Evolutionary conservation across 2,329 filamentous ascomycete genomes (phyloP).

Genomic region (Blastomyces parvus): DNA sequence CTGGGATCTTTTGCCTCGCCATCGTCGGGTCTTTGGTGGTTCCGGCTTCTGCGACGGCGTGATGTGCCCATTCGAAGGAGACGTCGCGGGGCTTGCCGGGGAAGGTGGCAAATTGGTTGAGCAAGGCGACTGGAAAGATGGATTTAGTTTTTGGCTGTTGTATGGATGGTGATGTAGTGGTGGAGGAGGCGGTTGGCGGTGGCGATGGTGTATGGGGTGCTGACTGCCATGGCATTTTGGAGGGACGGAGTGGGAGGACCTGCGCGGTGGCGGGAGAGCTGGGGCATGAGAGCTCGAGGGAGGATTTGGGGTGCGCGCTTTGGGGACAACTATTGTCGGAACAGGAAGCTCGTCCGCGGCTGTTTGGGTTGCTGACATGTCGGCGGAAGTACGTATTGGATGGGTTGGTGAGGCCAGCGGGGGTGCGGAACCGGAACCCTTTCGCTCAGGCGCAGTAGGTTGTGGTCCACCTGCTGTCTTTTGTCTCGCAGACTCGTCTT

Average conservation of each 20-base stretch:
- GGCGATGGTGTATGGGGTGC: slow-evolving; percentile 15
- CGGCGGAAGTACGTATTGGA: background rate
- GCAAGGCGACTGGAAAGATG: background rate
- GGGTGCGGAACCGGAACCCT: slow-evolving; percentile 6
- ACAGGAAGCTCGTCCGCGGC: background rate
- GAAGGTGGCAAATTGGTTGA: background rate
- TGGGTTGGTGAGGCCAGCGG: slow-evolving; percentile 5
- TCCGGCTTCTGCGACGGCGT: slow-evolving; percentile 24
- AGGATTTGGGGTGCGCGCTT: slow-evolving; percentile 1
- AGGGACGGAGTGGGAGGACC: slow-evolving; percentile 26
- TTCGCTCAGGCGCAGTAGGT: background rate
- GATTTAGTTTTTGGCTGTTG: slow-evolving; percentile 2
- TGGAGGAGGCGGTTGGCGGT: slow-evolving; percentile 11
- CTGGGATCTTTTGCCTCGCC: slow-evolving; percentile 20
- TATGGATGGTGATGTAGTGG: slow-evolving; percentile 11
- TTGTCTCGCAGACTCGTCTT: slow-evolving; percentile 22
- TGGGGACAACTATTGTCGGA: slow-evolving; percentile 3
- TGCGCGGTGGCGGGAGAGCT: slow-evolving; percentile 33
- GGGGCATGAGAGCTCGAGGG: slow-evolving; percentile 23
- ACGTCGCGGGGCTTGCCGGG: slow-evolving; percentile 9
- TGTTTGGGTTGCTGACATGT: background rate
- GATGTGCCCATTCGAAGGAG: slow-evolving; percentile 18
- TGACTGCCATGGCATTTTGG: slow-evolving; percentile 12
- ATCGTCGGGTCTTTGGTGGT: slow-evolving; percentile 36
- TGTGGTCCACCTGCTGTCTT: slow-evolving; percentile 6